A percentile compares a stretch with the other conserved stretches of the same genome.
Conservation (phyloP, 2,329 filamentous ascomycete genomes). For the Colletotrichum sp. region DNA sequence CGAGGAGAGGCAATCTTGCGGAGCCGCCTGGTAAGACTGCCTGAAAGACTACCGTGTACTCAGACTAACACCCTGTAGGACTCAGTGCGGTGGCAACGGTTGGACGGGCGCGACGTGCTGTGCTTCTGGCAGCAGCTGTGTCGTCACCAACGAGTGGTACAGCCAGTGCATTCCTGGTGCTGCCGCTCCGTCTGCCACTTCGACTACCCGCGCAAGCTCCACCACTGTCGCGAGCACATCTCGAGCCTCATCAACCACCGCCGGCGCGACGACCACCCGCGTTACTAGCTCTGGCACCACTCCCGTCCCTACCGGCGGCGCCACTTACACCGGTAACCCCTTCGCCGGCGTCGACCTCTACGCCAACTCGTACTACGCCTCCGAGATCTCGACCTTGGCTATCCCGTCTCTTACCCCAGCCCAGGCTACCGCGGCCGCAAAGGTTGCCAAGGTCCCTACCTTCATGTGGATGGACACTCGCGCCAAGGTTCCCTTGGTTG, state of each 20-base stretch:
- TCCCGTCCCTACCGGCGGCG: slow-evolving; percentile 37
- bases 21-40: slow-evolving; percentile 32
- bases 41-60: not conserved
- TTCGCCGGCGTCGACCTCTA: slow-evolving; percentile 55
- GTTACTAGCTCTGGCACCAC: slow-evolving; percentile 24
- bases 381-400: slow-evolving; percentile 59
- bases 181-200: slow-evolving; percentile 22
- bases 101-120: slow-evolving; percentile 52
- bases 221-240: slow-evolving; percentile 30
- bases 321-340: slow-evolving; percentile 57
- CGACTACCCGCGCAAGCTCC: slow-evolving; percentile 22
- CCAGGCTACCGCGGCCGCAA: slow-evolving; percentile 55
- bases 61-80: slow-evolving; percentile 22
- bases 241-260: slow-evolving; percentile 41
- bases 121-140: slow-evolving; percentile 41
- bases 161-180: slow-evolving; percentile 37
- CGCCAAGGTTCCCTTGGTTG: slow-evolving; percentile 52
- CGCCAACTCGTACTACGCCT: slow-evolving; percentile 61
- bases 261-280: slow-evolving; percentile 24
- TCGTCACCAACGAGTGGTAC: slow-evolving; percentile 40
- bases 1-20: slow-evolving; percentile 46
- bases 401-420: slow-evolving; percentile 66
- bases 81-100: slow-evolving; percentile 51
- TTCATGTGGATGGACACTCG: slow-evolving; percentile 61
- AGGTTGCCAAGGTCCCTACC: slow-evolving; percentile 56